Conservation (phyloP, 2,329 filamentous ascomycete genomes). For the Diaporthe nobilis region DNA sequence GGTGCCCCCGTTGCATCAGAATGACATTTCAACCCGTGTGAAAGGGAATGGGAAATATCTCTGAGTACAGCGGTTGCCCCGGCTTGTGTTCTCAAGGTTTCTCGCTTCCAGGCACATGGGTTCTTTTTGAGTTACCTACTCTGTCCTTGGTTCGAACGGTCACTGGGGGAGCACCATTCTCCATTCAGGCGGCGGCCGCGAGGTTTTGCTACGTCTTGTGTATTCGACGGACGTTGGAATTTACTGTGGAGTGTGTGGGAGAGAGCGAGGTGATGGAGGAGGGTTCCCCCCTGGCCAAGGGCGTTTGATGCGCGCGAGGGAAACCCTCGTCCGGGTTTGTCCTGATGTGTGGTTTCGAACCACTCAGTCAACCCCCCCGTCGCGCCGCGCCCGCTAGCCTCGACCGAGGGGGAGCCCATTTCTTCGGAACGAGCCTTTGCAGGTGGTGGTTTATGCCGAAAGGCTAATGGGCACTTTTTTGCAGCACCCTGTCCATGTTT, state of each 20-base stretch:
- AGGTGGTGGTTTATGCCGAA: conserved; percentile 28
- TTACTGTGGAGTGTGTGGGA: not conserved
- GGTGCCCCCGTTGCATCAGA: not conserved
- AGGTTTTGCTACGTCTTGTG: not conserved
- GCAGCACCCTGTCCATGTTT: not conserved
- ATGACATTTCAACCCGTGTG: not conserved
- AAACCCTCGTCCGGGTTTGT: conserved; percentile 12
- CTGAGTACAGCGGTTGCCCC: conserved; percentile 12
- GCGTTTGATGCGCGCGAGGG: conserved; percentile 25
- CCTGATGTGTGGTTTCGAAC: conserved; percentile 24
- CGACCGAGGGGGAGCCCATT: not conserved
- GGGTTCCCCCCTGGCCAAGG: not conserved
- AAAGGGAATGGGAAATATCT: not conserved
- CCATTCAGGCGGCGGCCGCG: conserved; percentile 2
- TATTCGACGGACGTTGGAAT: not conserved
- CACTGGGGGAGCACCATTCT: not conserved
- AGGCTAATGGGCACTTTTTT: not conserved
- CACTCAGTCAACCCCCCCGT: not conserved
- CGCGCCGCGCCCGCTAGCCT: conserved; percentile 4
- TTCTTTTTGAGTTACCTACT: not conserved
- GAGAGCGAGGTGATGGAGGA: not conserved
- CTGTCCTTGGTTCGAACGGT: not conserved
- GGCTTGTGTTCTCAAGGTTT: not conserved
- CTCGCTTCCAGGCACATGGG: not conserved
- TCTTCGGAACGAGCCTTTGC: conserved; percentile 34